These are phyloP conservation scores for Thielaviopsis punctulata DNA, from an alignment of 2,329 filamentous ascomycete species.

Conservation along the genomic window DNA sequence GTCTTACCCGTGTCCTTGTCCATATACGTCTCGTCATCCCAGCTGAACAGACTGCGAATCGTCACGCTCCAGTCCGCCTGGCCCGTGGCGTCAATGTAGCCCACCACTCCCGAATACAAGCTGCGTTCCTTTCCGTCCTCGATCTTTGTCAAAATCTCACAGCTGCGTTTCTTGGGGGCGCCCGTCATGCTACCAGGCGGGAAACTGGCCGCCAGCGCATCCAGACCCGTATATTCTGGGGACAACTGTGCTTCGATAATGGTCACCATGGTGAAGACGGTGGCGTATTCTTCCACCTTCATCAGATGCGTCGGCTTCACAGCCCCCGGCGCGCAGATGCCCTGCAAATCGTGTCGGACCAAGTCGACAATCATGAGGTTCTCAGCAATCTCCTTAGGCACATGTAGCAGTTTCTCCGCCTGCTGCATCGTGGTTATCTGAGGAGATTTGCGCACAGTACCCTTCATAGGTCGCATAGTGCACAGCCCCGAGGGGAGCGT, in stretches of 20 bases:
- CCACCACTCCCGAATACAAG: slow-evolving; percentile 75
- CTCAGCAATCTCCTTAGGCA: slow-evolving; percentile 82
- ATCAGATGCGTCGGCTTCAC: slow-evolving; percentile 66
- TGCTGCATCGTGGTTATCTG: slow-evolving; percentile 49
- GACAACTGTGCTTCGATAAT: slow-evolving; percentile 58
- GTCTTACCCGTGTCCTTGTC: slow-evolving; percentile 16
- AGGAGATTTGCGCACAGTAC: slow-evolving; percentile 67
- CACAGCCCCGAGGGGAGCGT: slow-evolving; percentile 35
- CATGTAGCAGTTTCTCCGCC: slow-evolving; percentile 54
- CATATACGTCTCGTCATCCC: slow-evolving; percentile 38
- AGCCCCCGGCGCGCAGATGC: slow-evolving; percentile 57
- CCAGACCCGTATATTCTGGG: slow-evolving; percentile 40
- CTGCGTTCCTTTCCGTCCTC: slow-evolving; percentile 48
- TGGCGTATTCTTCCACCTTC: slow-evolving; percentile 77
- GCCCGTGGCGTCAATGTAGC: slow-evolving; percentile 75
- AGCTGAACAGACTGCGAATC: slow-evolving; percentile 65
- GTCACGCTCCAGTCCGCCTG: slow-evolving; percentile 82
- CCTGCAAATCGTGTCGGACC: slow-evolving; percentile 82
- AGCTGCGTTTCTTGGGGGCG: slow-evolving; percentile 83
- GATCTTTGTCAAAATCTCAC: slow-evolving; percentile 57
- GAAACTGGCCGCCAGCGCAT: slow-evolving; percentile 59
- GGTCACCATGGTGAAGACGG: slow-evolving; percentile 81
- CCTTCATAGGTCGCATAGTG: slow-evolving; percentile 88
- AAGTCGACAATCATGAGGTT: slow-evolving; percentile 97
- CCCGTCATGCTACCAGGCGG: slow-evolving; percentile 95